Percentiles rank a stretch among this genome's conserved stretches.
phyloP scores from a whole-genome alignment of 2,329 filamentous ascomycete species.

The Xylariales sp. region DNA sequence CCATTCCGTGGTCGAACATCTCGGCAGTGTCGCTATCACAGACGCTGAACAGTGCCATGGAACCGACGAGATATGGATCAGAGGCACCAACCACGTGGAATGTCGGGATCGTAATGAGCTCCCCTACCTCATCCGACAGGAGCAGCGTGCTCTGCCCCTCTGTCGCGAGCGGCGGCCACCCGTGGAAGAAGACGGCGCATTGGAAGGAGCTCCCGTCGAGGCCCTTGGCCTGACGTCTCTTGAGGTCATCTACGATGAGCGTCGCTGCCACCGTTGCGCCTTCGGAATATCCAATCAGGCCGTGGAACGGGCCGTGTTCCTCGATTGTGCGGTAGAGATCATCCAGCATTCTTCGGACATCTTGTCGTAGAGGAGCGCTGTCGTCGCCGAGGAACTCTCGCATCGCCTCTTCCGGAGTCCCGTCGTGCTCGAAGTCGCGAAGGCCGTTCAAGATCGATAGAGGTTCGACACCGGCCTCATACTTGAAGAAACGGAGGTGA shows the following conservation, averaged over 20 bases:
- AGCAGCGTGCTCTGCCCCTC: constrained; percentile 17
- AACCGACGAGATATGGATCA: constrained; percentile 43
- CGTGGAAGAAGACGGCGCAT: constrained; percentile 40
- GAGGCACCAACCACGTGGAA: constrained; percentile 33
- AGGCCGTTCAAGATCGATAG: not conserved
- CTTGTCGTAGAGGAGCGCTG: not conserved
- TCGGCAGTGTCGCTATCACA: constrained; percentile 39
- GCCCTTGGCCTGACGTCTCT: not conserved
- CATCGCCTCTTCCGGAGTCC: not conserved
- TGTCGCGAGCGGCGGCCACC: constrained; percentile 35
- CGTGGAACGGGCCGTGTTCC: constrained; percentile 22
- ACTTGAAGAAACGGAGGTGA: not conserved
- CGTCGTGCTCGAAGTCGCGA: not conserved
- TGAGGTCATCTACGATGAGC: constrained; percentile 15
- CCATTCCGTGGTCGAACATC: constrained; percentile 47
- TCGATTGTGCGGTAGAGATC: not conserved
- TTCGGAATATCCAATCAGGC: constrained; percentile 27
- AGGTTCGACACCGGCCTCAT: not conserved
- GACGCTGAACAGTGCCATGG: constrained; percentile 43
- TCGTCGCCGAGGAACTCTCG: not conserved
- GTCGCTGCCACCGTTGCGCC: constrained; percentile 26
- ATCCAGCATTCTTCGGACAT: not conserved
- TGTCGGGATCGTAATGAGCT: constrained; percentile 29
- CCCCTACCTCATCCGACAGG: constrained; percentile 30
- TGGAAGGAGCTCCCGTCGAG: constrained; percentile 12